Percentiles rank a stretch among this genome's conserved stretches.
Conservation (phyloP, 225 moss, liverwort and hornwort genomes). For the Climacium dendroides region DNA sequence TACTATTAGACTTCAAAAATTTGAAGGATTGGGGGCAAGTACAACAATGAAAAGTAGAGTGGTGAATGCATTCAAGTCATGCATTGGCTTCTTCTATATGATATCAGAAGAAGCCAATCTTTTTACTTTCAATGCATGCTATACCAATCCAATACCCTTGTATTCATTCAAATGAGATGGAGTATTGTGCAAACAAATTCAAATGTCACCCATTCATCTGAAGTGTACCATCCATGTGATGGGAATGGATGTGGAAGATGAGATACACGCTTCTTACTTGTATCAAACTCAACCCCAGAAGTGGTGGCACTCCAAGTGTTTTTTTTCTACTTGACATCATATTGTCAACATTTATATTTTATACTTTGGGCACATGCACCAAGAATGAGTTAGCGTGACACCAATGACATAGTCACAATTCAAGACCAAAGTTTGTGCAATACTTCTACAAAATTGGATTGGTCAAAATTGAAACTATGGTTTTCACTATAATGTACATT, state of each 20-base stretch:
- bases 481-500: no score
- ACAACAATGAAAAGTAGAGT: background rate
- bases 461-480: no score
- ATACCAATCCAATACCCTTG: background rate
- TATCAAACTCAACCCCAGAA: background rate
- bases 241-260: fast-evolving
- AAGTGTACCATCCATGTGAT: no score
- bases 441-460: no score
- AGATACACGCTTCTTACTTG: no score
- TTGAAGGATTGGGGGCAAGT: background rate
- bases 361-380: no score
- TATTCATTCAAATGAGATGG: background rate
- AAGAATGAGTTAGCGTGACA: no score
- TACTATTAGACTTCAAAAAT: background rate
- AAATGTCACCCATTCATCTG: background rate
- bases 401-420: no score
- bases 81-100: background rate
- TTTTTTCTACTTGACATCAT: no score
- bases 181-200: background rate
- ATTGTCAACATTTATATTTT: no score
- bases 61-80: background rate
- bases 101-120: background rate
- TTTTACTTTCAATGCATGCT: background rate
- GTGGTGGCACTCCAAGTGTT: no score
- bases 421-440: no score